phyloP scores from a whole-genome alignment of 176 grass and related monocot genomes.

The Cocos nucifera region DNA sequence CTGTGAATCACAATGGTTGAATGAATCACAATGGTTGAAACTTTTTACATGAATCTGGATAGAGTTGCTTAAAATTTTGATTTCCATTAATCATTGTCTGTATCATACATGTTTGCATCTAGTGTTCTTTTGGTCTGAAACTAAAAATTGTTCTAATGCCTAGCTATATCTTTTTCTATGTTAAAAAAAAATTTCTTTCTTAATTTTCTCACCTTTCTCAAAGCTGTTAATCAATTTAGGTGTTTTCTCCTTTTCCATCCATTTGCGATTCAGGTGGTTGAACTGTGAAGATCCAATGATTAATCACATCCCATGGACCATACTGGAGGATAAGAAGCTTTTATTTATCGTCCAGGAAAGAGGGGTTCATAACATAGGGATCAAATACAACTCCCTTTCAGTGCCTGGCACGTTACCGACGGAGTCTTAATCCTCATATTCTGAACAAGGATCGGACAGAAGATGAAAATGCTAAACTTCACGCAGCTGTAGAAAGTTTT shows the following conservation, averaged over 20 bases:
- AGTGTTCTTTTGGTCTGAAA: no score
- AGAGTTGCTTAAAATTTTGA: no score
- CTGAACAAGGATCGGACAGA: constrained; percentile 73
- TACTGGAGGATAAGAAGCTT: constrained; percentile 74
- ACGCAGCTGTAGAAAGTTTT: constrained; percentile 50
- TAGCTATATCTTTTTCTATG: no score
- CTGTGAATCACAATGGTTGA: no score
- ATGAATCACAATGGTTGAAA: no score
- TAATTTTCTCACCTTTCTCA: no score
- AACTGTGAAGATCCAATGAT: constrained; percentile 84
- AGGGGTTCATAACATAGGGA: constrained; percentile 69
- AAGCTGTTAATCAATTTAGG: no score
- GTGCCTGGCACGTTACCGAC: constrained; percentile 78
- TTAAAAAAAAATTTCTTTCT: no score
- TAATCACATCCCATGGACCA: constrained; percentile 66
- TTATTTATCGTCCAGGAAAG: constrained; percentile 64
- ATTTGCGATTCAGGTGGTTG: constrained; percentile 53
- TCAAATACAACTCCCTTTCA: constrained; percentile 80
- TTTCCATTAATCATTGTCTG: no score
- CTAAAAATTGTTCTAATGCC: no score
- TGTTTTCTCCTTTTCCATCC: neutral
- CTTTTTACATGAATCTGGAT: no score
- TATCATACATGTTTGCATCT: no score
- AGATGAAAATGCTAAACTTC: constrained; percentile 70
- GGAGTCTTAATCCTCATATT: constrained; percentile 95